A percentile compares a stretch with the other conserved stretches of the same genome.
Evolutionary conservation across 2,329 filamentous ascomycete species (phyloP).

Genomic region (Beauveria varroae): DNA sequence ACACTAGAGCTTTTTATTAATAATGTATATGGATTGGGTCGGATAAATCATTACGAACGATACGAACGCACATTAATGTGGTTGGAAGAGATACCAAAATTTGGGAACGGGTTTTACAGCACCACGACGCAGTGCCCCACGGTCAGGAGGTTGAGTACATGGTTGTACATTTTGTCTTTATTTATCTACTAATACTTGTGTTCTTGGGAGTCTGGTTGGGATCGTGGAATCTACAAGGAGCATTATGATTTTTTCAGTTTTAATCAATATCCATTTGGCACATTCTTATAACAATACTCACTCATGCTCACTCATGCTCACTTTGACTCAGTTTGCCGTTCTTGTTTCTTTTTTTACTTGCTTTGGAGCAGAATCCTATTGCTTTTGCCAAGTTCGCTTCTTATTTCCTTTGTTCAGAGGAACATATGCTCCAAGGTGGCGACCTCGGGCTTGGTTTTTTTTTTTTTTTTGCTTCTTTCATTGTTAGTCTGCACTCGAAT

Average conservation of each 20-base stretch:
- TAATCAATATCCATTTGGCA: not conserved
- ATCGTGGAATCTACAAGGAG: not conserved
- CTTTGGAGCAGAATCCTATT: not conserved
- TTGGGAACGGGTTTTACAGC: conserved; percentile 8
- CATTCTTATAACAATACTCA: too few species aligned
- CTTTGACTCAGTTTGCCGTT: not conserved
- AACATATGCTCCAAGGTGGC: conserved; percentile 12
- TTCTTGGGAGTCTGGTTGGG: not conserved
- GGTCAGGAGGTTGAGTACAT: conserved; percentile 3
- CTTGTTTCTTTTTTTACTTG: not conserved
- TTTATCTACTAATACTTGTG: not conserved
- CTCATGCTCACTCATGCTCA: too few species aligned
- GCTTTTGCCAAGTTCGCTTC: not conserved
- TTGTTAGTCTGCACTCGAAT: conserved; percentile 7
- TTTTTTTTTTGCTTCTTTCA: conserved; percentile 16
- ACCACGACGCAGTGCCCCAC: conserved; percentile 6
- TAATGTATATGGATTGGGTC: conserved; percentile 14
- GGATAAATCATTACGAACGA: conserved; percentile 19
- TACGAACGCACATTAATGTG: conserved; percentile 11
- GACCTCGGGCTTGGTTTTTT: conserved; percentile 11
- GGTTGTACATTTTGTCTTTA: not conserved
- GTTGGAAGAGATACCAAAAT: conserved; percentile 2
- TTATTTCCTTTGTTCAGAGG: conserved; percentile 5
- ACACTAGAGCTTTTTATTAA: conserved; percentile 11
- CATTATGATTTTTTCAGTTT: not conserved